Evolutionary conservation across 2,329 filamentous ascomycete species (phyloP).

Genomic region (Alternaria incomplexa): DNA sequence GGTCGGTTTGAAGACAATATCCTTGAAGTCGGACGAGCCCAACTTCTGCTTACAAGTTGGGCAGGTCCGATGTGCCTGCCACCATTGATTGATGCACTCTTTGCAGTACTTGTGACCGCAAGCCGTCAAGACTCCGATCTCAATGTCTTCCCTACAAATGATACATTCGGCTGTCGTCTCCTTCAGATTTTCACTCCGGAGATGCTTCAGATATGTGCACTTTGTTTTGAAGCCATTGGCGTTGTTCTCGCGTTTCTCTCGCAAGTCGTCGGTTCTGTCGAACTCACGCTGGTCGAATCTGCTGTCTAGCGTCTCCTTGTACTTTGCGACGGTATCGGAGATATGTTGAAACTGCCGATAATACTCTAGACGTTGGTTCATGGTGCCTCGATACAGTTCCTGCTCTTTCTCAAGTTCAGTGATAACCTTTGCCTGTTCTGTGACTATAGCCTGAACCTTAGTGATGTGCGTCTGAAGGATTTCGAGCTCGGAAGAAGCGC

Average conservation of each 20-base stretch:
- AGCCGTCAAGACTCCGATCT: constrained; percentile 79
- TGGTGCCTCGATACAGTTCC: constrained; percentile 74
- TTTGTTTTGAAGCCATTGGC: constrained; percentile 72
- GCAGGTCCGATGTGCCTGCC: constrained; percentile 74
- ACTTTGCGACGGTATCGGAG: constrained; percentile 84
- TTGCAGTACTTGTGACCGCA: constrained; percentile 91
- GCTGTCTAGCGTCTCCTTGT: constrained; percentile 68
- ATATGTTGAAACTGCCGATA: constrained; percentile 89
- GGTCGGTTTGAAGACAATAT: constrained; percentile 81
- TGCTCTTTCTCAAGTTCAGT: constrained; percentile 70
- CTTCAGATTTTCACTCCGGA: constrained; percentile 67
- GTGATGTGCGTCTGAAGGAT: constrained; percentile 70
- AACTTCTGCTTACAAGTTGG: constrained; percentile 82
- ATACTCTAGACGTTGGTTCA: constrained; percentile 87
- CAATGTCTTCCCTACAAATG: constrained; percentile 81
- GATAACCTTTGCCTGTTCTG: constrained; percentile 60
- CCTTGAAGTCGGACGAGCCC: constrained; percentile 72
- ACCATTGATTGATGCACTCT: constrained; percentile 84
- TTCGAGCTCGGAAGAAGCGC: constrained; percentile 67
- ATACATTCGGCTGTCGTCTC: constrained; percentile 70
- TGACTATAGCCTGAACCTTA: constrained; percentile 60
- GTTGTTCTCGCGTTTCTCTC: constrained; percentile 61
- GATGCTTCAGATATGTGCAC: constrained; percentile 72
- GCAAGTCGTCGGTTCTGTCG: constrained; percentile 50
- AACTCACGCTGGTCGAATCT: constrained; percentile 61